A percentile compares a stretch with the other conserved stretches of the same genome.
These are phyloP conservation scores for Uronychia binucleata DNA, from an alignment of 73 alveolate genomes.

Conservation along the genomic window DNA sequence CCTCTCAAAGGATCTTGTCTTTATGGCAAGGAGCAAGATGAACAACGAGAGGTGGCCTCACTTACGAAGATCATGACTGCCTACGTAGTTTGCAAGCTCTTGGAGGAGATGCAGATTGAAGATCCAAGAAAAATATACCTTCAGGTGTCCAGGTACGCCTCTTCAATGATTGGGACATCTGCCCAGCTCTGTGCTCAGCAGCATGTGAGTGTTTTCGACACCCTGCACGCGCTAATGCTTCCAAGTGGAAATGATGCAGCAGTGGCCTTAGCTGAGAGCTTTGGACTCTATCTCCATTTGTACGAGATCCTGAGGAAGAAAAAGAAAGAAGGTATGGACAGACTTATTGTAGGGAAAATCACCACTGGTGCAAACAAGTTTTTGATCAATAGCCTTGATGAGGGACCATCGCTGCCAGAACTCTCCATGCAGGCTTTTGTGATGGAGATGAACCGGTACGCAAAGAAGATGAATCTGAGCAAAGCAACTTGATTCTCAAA, in stretches of 20 bases:
- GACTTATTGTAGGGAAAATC: not conserved
- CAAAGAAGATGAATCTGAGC: conserved; percentile 33
- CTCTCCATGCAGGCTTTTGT: conserved; percentile 26
- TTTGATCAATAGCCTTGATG: not conserved
- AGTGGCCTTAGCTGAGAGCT: conserved; percentile 17
- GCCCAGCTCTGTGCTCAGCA: conserved; percentile 52
- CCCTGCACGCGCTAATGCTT: conserved; percentile 60
- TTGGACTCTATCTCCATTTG: conserved; percentile 20
- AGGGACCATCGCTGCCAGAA: not conserved
- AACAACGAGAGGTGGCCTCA: conserved; percentile 62
- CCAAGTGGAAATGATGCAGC: conserved; percentile 66
- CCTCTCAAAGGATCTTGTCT: conserved; percentile 15
- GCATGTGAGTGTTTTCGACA: conserved; percentile 25
- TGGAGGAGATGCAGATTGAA: not conserved
- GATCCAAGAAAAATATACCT: conserved; percentile 14
- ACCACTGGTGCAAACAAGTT: not conserved
- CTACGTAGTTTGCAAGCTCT: not conserved
- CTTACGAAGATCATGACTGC: conserved; percentile 66
- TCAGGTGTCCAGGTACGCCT: conserved; percentile 11
- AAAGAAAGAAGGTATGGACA: not conserved
- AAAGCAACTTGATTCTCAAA: conserved; percentile 55
- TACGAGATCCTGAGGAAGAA: not conserved
- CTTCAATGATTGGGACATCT: conserved; percentile 56
- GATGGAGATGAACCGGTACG: conserved; percentile 63
- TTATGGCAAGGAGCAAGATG: conserved; percentile 48